Conservation (phyloP, 2,329 filamentous ascomycete species). For the Apiospora malaysiana region DNA sequence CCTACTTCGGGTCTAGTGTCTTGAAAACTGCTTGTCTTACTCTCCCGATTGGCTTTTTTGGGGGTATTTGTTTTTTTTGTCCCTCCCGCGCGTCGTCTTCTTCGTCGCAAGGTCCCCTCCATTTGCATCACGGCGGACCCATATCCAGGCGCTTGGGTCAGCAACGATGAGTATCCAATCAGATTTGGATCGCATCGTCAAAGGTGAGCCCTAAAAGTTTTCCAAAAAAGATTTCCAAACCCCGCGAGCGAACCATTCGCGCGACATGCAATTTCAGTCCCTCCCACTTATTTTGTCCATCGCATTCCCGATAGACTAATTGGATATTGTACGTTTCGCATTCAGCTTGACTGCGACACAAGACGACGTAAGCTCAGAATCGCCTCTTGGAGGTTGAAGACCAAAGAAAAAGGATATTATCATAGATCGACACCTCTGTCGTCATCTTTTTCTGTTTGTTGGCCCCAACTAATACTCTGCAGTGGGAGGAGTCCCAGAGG, state of each 20-base stretch:
- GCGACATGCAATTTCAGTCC: neutral
- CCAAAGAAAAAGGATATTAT: neutral
- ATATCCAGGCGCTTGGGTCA: slow-evolving; percentile 9
- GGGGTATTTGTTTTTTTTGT: neutral
- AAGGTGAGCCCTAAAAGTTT: slow-evolving; percentile 8
- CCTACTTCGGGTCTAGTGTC: neutral
- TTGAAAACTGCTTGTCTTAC: no score
- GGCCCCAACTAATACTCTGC: neutral
- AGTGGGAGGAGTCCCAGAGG: neutral
- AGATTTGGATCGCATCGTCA: slow-evolving; percentile 6
- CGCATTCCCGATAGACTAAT: neutral
- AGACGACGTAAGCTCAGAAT: neutral
- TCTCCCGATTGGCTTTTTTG: no score
- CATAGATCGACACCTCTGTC: slow-evolving; percentile 11
- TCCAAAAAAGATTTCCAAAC: neutral
- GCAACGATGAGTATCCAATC: neutral
- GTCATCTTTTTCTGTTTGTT: slow-evolving; percentile 5
- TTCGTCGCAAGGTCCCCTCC: neutral
- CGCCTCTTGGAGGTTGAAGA: neutral
- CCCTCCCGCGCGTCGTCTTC: no score
- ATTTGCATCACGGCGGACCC: neutral
- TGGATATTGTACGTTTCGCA: slow-evolving; percentile 13
- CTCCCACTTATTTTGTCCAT: slow-evolving; percentile 14
- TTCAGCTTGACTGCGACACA: neutral
- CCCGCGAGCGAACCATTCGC: slow-evolving; percentile 16